These are phyloP conservation scores for Umbilicus rupestris DNA, from an alignment of 164 flowering plant genomes.

Conservation along the genomic window DNA sequence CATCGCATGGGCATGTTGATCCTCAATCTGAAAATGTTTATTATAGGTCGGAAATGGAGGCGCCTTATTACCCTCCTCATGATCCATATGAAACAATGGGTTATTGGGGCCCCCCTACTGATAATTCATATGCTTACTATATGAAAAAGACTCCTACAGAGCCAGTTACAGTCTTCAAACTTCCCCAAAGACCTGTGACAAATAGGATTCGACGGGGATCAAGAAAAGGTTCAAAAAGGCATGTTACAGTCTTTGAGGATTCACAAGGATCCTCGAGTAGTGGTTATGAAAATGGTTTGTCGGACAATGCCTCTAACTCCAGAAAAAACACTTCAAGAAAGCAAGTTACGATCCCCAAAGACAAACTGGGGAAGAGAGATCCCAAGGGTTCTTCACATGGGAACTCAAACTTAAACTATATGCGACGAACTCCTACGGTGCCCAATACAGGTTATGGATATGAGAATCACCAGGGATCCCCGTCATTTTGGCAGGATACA, in stretches of 20 bases:
- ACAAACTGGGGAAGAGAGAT: background rate
- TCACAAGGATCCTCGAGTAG: slow-evolving; percentile 19
- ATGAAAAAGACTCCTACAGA: slow-evolving; percentile 52
- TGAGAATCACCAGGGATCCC: slow-evolving; percentile 23
- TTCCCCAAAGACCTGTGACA: slow-evolving; percentile 19
- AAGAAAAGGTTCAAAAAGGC: slow-evolving; percentile 13
- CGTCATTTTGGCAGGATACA: slow-evolving; percentile 20
- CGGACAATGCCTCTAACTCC: slow-evolving; percentile 19
- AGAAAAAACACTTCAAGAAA: background rate
- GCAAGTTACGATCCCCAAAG: background rate
- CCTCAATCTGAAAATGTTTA: slow-evolving; percentile 12
- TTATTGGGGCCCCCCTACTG: slow-evolving; percentile 9
- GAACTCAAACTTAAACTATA: background rate
- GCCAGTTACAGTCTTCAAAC: slow-evolving; percentile 44
- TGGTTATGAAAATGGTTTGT: slow-evolving; percentile 21
- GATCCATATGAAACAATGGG: background rate
- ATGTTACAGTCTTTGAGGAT: slow-evolving; percentile 43
- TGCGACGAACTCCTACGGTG: slow-evolving; percentile 20
- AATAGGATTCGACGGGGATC: background rate
- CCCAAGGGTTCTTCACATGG: background rate
- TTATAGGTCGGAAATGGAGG: slow-evolving; percentile 11
- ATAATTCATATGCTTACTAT: slow-evolving; percentile 28
- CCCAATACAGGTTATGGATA: slow-evolving; percentile 40
- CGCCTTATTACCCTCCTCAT: slow-evolving; percentile 9
- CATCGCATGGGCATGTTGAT: slow-evolving; percentile 30